Conservation (phyloP, 2,329 filamentous ascomycete species). For the Trichoderma sp. region DNA sequence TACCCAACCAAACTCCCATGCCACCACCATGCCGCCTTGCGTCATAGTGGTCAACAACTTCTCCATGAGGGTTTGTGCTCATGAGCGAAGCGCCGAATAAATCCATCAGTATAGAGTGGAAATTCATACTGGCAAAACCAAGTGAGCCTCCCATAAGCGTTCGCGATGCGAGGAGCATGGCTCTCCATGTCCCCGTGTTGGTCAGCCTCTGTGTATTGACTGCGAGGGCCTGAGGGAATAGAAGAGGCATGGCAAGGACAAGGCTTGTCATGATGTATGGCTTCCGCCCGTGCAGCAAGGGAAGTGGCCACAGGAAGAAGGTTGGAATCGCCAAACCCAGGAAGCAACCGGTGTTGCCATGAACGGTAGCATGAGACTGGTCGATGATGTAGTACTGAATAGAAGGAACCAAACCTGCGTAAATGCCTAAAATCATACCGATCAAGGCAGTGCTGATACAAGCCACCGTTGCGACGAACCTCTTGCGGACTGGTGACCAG, state of each 20-base stretch:
- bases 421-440: constrained; percentile 70
- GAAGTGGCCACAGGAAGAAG: constrained; percentile 70
- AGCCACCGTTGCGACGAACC: constrained; percentile 64
- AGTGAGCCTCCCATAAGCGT: constrained; percentile 65
- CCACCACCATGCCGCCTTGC: constrained; percentile 72
- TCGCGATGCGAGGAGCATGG: constrained; percentile 61
- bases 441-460: constrained; percentile 72
- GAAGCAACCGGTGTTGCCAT: constrained; percentile 73
- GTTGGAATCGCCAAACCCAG: constrained; percentile 67
- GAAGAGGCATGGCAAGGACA: constrained; percentile 65
- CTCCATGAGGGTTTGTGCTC: constrained; percentile 69
- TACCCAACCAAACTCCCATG: constrained; percentile 74
- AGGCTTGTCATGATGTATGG: constrained; percentile 71
- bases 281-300: constrained; percentile 72
- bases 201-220: constrained; percentile 57
- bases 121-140: constrained; percentile 76
- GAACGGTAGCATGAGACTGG: constrained; percentile 61
- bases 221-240: constrained; percentile 72
- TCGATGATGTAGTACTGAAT: constrained; percentile 77
- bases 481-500: constrained; percentile 65
- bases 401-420: constrained; percentile 73
- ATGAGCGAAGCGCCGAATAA: constrained; percentile 74
- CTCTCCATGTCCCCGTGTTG: constrained; percentile 53
- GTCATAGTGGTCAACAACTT: constrained; percentile 64
- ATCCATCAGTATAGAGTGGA: constrained; percentile 67